Base-by-base conservation (phyloP, 2,329 filamentous ascomycete genomes). In the Aspergillus fumigatus region DNA sequence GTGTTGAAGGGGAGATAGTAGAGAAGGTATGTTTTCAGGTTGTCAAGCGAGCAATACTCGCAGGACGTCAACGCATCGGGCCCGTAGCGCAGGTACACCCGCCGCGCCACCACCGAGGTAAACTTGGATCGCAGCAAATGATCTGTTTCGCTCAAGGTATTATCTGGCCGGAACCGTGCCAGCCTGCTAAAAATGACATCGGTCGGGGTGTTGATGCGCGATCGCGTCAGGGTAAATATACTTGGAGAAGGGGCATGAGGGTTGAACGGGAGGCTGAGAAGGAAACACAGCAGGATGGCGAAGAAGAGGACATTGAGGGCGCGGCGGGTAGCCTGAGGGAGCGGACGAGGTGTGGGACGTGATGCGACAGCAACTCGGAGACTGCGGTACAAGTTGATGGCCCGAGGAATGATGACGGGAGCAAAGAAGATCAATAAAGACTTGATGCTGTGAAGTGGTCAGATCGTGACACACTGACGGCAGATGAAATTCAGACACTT, bases 151-250 rank as follows among this genome's bases (percentile, higher is more conserved):
- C 76, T 80, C 54, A 82, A 73, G 17, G 68, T 63, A 19, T 73
- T 73, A 6, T 70, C 64, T 0, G 76, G 74, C 17, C 75, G 75
- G 40, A 69, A 55, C 4, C 72, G 67, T 1, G 79, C 74, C 9
- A 97, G 81, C 17, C 93, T 89, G 57, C 83, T 85, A 74, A 96
- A 94, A 59, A 97, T 82, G 35, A 95, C 87, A 68, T 93, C 89
- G 45, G 84, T 87, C n/a, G 91, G 87, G 45, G 89, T 93, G 67
- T 92, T 89, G 19, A 97, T 84, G 35, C 92, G 89, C 51, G 90
- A 94, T 55, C 86, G 80, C 1, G 93, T 97, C 19, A 79, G 73
- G 29, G 74, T 69, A 80, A 97, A 96, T 72, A 97, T 79, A 75
- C 97, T 97, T 29, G 66, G 59, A 26, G 64, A 54, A 43, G 71